Percentiles rank a stretch among this genome's conserved stretches.
phyloP scores from a whole-genome alignment of 2,329 filamentous ascomycete genomes.

The Fusarium virguliforme region DNA sequence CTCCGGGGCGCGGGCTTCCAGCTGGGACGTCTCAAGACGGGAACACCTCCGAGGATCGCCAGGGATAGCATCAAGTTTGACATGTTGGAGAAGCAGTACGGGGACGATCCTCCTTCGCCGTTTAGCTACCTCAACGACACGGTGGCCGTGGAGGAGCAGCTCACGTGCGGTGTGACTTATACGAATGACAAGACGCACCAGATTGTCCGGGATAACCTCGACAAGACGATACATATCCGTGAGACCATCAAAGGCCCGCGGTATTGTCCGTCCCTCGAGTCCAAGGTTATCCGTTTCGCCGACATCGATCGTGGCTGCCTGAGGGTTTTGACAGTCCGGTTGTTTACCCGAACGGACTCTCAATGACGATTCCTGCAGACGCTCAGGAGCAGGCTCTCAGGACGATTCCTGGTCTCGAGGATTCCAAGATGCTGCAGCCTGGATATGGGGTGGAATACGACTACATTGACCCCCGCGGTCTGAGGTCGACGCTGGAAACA shows the following conservation, averaged over 20 bases:
- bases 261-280: conserved; percentile 96
- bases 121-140: conserved; percentile 91
- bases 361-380: conserved; percentile 94
- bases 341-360: conserved; percentile 96
- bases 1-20: conserved; percentile 90
- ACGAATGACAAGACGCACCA: conserved; percentile 89
- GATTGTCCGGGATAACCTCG: conserved; percentile 89
- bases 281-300: conserved; percentile 90
- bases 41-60: conserved; percentile 91
- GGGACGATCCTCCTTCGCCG: conserved; percentile 88
- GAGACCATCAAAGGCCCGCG: conserved; percentile 95
- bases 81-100: conserved; percentile 79
- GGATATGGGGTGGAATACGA: conserved; percentile 99
- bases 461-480: conserved; percentile 93
- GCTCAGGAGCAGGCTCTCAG: conserved; percentile 89
- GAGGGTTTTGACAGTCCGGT: conserved; percentile 93
- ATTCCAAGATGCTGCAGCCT: conserved; percentile 91
- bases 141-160: conserved; percentile 85
- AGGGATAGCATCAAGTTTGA: conserved; percentile 86
- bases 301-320: too few species aligned
- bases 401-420: conserved; percentile 89
- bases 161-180: conserved; percentile 88
- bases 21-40: conserved; percentile 93
- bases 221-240: conserved; percentile 95
- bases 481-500: conserved; percentile 92